These are phyloP conservation scores for Areca catechu DNA, from an alignment of 176 grass and related monocot species.

Conservation along the genomic window DNA sequence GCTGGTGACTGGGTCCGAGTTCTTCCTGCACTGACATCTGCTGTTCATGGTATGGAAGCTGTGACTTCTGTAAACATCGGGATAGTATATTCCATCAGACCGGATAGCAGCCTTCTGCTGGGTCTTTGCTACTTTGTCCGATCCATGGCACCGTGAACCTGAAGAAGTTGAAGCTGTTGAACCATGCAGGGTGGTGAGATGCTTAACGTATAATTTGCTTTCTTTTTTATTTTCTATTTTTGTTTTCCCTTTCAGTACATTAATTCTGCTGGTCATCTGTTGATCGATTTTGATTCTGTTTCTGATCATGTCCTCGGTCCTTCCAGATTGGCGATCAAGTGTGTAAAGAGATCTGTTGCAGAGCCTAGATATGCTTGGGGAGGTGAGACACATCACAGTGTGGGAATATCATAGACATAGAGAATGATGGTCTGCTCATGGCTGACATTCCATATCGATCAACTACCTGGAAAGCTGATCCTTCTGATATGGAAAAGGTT, in stretches of 20 bases:
- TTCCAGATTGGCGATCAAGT: conserved; percentile 95
- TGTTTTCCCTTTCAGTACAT: not conserved
- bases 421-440: conserved; percentile 72
- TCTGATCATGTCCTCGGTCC: conserved; percentile 7
- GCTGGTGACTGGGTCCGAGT: conserved; percentile 90
- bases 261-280: not conserved
- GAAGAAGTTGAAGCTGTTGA: conserved; percentile 99
- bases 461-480: conserved; percentile 73
- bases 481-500: conserved; percentile 97
- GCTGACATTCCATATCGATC: conserved; percentile 73
- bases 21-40: conserved; percentile 55
- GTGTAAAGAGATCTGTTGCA: conserved; percentile 91
- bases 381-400: conserved; percentile 98
- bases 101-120: conserved; percentile 91
- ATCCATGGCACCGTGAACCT: conserved; percentile 92
- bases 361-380: conserved; percentile 97
- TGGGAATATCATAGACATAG: conserved; percentile 87
- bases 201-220: not conserved
- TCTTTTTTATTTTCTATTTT: not conserved
- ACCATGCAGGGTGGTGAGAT: conserved; percentile 65
- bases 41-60: conserved; percentile 88
- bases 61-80: conserved; percentile 88
- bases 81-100: conserved; percentile 89
- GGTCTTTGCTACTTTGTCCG: conserved; percentile 87
- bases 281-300: conserved; percentile 22